Percentiles rank a stretch among this genome's conserved stretches.
Evolutionary conservation across 2,329 filamentous ascomycete species (phyloP).

Genomic region (Neurospora sp.): DNA sequence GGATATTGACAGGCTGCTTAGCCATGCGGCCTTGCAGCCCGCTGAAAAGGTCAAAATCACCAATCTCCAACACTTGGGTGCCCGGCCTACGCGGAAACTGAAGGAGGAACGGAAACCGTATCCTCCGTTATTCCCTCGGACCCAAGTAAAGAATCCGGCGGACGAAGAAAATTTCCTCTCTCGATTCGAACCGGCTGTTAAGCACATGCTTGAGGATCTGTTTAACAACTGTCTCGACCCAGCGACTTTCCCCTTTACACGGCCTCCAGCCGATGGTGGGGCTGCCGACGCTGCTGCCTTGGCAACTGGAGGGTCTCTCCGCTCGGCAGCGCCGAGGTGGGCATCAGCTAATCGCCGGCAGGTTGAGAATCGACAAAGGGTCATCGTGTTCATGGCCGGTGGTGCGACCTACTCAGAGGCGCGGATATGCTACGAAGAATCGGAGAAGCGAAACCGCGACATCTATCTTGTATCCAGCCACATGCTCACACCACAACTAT

Average conservation of each 20-base stretch:
- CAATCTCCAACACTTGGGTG: slow-evolving; percentile 77
- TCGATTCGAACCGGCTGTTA: slow-evolving; percentile 72
- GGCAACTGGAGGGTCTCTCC: slow-evolving; percentile 61
- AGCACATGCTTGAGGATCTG: slow-evolving; percentile 70
- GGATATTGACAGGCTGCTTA: slow-evolving; percentile 74
- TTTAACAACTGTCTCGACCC: slow-evolving; percentile 58
- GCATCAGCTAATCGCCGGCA: slow-evolving; percentile 67
- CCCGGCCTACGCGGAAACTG: slow-evolving; percentile 54
- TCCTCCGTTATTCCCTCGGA: slow-evolving; percentile 61
- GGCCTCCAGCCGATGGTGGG: slow-evolving; percentile 55
- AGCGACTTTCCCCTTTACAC: slow-evolving; percentile 59
- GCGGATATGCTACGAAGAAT: slow-evolving; percentile 79
- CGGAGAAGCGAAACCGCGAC: slow-evolving; percentile 62
- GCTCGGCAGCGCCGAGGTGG: slow-evolving; percentile 91
- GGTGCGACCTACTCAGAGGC: slow-evolving; percentile 91
- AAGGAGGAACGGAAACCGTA: slow-evolving; percentile 64
- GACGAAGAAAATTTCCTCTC: slow-evolving; percentile 78
- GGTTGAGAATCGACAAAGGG: slow-evolving; percentile 75
- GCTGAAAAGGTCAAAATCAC: slow-evolving; percentile 58
- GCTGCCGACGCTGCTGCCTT: slow-evolving; percentile 41
- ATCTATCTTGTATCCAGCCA: slow-evolving; percentile 85
- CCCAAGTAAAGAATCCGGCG: slow-evolving; percentile 39
- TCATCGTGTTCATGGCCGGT: slow-evolving; percentile 91
- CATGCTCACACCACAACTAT: slow-evolving; percentile 80
- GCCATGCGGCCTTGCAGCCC: slow-evolving; percentile 65